Evolutionary conservation across 805 yeast genomes (phyloP), one percentile per base, ranked within the genome.

Genomic region (Nakazawaea holstii): DNA sequence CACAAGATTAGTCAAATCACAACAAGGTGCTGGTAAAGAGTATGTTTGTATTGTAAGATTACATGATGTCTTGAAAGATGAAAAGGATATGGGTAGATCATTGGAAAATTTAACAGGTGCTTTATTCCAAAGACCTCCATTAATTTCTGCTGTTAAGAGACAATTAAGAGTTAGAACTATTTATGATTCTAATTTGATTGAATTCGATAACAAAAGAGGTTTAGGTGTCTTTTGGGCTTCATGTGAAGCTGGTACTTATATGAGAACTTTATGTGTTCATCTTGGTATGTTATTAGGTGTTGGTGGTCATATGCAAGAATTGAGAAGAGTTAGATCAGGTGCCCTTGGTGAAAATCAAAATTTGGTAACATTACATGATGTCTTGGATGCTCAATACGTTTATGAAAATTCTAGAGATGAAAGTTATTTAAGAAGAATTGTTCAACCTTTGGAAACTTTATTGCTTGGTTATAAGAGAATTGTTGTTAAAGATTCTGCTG

Each of bases 21-120:
- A 94, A 74, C 99, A 94, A 72, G 98, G 98, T 74, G 99, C 99
- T 41, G 99, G 99, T 79, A 94, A 94, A 69, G 99, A 94, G 82
- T 94, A 94, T 73, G 99, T 94, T 48, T 94, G 98, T 76, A 89
- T 94, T 57, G 94, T 88, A 50, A 83, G 98, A 76, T 77, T 94
- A 60, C 99, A 94, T 68, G 97, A 92, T 55, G 90, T 90, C 53
- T 75, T 94, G 56, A 82, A 87, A 57, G 96, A 90, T 58, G 94
- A 87, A 62, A 89, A 89, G 67, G 96, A 58, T 53, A 76, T 94
- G 70, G 88, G 83, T 46, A 84, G 95, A 62, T 74, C 87, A 27
- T 76, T 94, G 57, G 99, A 94, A 72, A 89, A 90, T 68, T 78
- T 94, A 64, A 94, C 99, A 51, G 99, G 99, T 75, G 99, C 99